Evolutionary conservation across 2,329 filamentous ascomycete genomes (phyloP), one percentile per base, ranked within the genome.

Genomic region (Diaporthe citriasiana): DNA sequence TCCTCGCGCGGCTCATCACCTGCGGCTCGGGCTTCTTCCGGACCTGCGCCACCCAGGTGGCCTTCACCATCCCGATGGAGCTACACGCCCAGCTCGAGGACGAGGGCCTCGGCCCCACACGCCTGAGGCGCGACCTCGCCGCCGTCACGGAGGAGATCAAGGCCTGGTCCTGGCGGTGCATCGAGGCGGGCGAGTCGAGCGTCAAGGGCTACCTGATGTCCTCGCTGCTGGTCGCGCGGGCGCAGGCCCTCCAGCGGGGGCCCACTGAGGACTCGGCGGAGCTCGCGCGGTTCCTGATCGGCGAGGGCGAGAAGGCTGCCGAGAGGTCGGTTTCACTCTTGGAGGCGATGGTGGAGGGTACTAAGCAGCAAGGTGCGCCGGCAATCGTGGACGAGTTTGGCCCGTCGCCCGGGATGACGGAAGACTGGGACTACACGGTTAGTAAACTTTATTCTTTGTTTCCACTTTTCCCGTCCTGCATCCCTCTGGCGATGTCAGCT

Each of bases 21-120:
- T 84, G 83, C 70, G 85, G 82, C 1, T 76, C 83, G 0, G 85
- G 86, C 0, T 78, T 85, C 4, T 87, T 86, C 71, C 84, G 85
- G 7, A 83, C 84, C 4, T 79, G 86, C 0, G 81, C 83, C 0
- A 79, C 82, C 3, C 83, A 87, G 71, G 81, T 81, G 0, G 78
- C 84, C 1, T 82, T 87, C 66, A 83, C 84, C 0, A 80, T 89
- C 10, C 83, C 82, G 33, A 78, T 87, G 7, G 88, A 90, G 75
- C 81, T 89, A 4, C 78, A 87, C 51, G 82, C 84, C 76, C 83
- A 85, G 75, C 82, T 84, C 7, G 87, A 87, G 60, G 83, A 85
- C 71, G 79, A 79, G 40, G 73, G 63, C 19, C 55, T 75, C 15
- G 81, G 78, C 38, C 80, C 82, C 1, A 79, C 82, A 4, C 79